Percentiles rank a stretch among this genome's conserved stretches.
Evolutionary conservation across 1,284 basidiomycete genomes (phyloP).

Genomic region (Pascua guehoae): DNA sequence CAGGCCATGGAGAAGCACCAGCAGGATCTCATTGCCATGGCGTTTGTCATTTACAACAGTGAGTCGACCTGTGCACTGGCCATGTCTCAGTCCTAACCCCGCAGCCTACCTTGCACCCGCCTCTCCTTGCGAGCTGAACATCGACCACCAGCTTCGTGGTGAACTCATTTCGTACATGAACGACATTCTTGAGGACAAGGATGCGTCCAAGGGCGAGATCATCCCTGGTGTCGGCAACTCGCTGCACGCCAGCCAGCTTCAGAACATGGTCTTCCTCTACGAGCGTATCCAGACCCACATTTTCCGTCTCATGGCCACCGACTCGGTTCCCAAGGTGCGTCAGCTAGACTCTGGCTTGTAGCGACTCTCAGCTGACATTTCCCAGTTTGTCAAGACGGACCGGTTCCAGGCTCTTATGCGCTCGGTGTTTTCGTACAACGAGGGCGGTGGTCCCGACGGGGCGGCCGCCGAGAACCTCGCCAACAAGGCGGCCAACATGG

Average conservation of each 20-base stretch:
- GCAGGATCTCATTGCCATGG: conserved; percentile 88
- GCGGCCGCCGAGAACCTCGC: conserved; percentile 9
- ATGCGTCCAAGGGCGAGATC: conserved; percentile 61
- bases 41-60: conserved; percentile 71
- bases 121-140: conserved; percentile 93
- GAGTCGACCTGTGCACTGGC: conserved; percentile 7
- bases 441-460: conserved; percentile 10
- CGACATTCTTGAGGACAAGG: conserved; percentile 71
- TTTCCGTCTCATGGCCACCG: conserved; percentile 95
- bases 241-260: conserved; percentile 82
- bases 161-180: conserved; percentile 90
- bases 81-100: not conserved
- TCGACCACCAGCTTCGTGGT: conserved; percentile 91
- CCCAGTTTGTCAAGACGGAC: conserved; percentile 27
- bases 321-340: conserved; percentile 87
- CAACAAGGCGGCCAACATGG: conserved; percentile 12
- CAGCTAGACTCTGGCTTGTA: too few species aligned
- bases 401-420: conserved; percentile 28
- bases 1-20: conserved; percentile 96
- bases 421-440: conserved; percentile 33
- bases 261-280: conserved; percentile 88
- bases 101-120: conserved; percentile 90
- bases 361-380: conserved; percentile 1
- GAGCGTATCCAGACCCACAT: conserved; percentile 95
- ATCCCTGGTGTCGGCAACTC: conserved; percentile 65